These are phyloP conservation scores for Ephemerocybe angulata DNA, from an alignment of 768 basidiomycete genomes.

Conservation along the genomic window DNA sequence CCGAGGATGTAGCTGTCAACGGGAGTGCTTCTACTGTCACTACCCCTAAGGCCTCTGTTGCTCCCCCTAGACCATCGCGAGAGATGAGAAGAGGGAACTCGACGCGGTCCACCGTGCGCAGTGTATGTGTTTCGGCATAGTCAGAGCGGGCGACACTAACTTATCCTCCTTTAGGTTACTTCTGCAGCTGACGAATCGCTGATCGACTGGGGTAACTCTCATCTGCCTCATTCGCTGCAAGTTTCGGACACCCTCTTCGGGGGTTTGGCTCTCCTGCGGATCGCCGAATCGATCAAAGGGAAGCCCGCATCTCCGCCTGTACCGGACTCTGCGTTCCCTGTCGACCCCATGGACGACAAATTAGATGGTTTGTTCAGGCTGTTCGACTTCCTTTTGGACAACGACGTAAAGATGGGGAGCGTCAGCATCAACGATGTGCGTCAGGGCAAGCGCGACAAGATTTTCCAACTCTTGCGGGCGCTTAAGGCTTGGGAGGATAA, in stretches of 20 bases:
- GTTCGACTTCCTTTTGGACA: constrained; percentile 91
- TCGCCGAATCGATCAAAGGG: constrained; percentile 79
- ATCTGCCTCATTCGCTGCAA: constrained; percentile 63
- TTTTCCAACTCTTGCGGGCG: constrained; percentile 73
- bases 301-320: constrained; percentile 65
- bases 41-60: constrained; percentile 18
- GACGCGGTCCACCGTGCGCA: constrained; percentile 25
- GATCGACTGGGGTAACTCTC: constrained; percentile 86
- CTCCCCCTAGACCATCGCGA: constrained; percentile 67
- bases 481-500: constrained; percentile 81
- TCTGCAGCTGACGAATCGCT: constrained; percentile 43
- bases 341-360: constrained; percentile 66
- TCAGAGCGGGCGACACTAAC: neutral
- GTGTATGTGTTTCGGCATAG: constrained; percentile 1
- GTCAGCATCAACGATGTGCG: constrained; percentile 94
- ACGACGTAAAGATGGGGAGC: constrained; percentile 86
- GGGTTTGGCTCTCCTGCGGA: constrained; percentile 77
- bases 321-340: constrained; percentile 75
- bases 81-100: constrained; percentile 49
- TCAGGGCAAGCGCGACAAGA: constrained; percentile 76
- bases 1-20: constrained; percentile 29
- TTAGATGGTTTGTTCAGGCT: constrained; percentile 83
- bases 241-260: constrained; percentile 54
- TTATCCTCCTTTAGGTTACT: constrained; percentile 4
- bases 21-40: constrained; percentile 14